Percentiles rank a stretch among this genome's conserved stretches.
Evolutionary conservation across 495 filamentous ascomycete species (phyloP).

Genomic region (Evansstolkia leycettana): DNA sequence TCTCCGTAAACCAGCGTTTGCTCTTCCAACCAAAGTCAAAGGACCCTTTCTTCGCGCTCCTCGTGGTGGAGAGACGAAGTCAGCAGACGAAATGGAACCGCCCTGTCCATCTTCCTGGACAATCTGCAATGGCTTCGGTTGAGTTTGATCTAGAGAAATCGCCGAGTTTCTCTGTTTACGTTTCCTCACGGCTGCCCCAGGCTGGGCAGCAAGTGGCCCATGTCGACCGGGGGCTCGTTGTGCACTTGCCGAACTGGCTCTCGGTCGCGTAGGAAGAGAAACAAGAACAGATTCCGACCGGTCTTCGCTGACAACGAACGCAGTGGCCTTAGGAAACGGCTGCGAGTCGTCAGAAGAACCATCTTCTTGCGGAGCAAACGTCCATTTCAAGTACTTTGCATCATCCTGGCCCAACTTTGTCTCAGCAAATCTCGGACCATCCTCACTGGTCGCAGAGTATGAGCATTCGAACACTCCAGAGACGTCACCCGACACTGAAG

Average conservation of each 20-base stretch:
- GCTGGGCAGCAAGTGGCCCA: slow-evolving; percentile 24
- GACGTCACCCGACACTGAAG: slow-evolving; percentile 27
- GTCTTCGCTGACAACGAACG: slow-evolving; percentile 29
- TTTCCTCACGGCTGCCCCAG: slow-evolving; percentile 24
- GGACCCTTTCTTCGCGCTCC: slow-evolving; percentile 37
- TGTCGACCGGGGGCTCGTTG: slow-evolving; percentile 17
- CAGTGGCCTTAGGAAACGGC: slow-evolving; percentile 18
- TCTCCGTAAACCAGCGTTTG: slow-evolving; percentile 32
- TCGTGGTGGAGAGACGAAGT: slow-evolving; percentile 33
- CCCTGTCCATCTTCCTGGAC: slow-evolving; percentile 38
- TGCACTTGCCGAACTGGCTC: slow-evolving; percentile 13
- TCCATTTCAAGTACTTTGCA: slow-evolving; percentile 14
- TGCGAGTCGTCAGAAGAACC: slow-evolving; percentile 15
- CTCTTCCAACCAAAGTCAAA: slow-evolving; percentile 29
- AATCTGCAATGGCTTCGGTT: slow-evolving; percentile 29
- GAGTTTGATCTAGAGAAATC: slow-evolving; percentile 17
- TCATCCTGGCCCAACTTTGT: slow-evolving; percentile 21
- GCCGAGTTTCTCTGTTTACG: slow-evolving; percentile 27
- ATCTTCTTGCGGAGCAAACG: slow-evolving; percentile 15
- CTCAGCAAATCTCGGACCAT: slow-evolving; percentile 19
- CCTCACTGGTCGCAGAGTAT: slow-evolving; percentile 26
- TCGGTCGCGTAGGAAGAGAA: slow-evolving; percentile 16
- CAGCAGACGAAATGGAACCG: slow-evolving; percentile 35
- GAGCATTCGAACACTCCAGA: slow-evolving; percentile 24
- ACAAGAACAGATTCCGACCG: slow-evolving; percentile 19